These are phyloP conservation scores for Amanita subjunquillea DNA, from an alignment of 768 basidiomycete genomes.

Conservation along the genomic window DNA sequence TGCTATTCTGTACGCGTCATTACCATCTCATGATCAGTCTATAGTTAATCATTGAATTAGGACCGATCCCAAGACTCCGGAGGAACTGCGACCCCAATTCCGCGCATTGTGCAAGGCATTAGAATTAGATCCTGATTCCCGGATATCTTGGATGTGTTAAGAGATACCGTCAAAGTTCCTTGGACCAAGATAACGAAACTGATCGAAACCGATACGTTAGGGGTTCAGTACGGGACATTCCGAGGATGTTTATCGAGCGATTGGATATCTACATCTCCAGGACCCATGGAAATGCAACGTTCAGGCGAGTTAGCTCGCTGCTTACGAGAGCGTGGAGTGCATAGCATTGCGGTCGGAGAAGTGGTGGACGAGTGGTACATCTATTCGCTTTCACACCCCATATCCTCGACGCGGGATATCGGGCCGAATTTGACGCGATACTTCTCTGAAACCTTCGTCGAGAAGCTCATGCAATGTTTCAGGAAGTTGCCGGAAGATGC, in stretches of 20 bases:
- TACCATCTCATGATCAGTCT: background rate
- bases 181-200: constrained; percentile 40
- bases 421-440: constrained; percentile 50
- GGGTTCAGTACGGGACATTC: constrained; percentile 50
- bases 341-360: constrained; percentile 56
- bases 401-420: constrained; percentile 39
- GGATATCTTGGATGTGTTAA: constrained; percentile 38
- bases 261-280: constrained; percentile 44
- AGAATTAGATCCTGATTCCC: constrained; percentile 41
- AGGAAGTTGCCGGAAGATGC: constrained; percentile 27
- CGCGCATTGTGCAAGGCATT: constrained; percentile 49
- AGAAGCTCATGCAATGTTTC: constrained; percentile 35
- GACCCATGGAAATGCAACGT: constrained; percentile 61
- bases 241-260: constrained; percentile 51
- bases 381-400: constrained; percentile 61
- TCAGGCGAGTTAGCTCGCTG: constrained; percentile 46
- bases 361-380: constrained; percentile 71
- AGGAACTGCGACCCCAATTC: constrained; percentile 53
- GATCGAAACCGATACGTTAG: constrained; percentile 49
- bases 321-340: constrained; percentile 47
- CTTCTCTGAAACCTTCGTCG: constrained; percentile 39
- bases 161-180: constrained; percentile 36
- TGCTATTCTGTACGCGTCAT: constrained; percentile 47
- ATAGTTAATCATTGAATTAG: constrained; percentile 14
- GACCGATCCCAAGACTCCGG: constrained; percentile 47